Conservation (phyloP, 1,284 basidiomycete genomes). For the Athelia sp. region DNA sequence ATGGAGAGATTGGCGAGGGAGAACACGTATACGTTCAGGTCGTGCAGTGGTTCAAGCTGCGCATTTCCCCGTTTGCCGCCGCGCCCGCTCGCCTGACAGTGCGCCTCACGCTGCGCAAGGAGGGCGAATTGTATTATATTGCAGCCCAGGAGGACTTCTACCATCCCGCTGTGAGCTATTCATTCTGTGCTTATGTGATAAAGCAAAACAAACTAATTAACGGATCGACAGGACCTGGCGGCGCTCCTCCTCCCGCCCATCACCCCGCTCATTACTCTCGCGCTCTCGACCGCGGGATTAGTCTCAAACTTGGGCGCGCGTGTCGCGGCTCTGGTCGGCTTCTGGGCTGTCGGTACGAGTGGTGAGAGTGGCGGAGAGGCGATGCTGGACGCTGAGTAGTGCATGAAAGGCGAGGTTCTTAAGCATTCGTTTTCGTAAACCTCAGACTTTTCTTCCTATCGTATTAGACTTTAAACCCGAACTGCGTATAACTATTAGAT, state of each 20-base stretch:
- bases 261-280: not conserved
- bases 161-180: conserved; percentile 6
- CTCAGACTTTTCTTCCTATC: too few relatives aligned
- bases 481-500: too few relatives aligned
- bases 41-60: too few relatives aligned
- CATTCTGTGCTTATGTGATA: not conserved
- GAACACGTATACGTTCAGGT: too few relatives aligned
- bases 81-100: conserved; percentile 13
- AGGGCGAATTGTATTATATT: conserved; percentile 9
- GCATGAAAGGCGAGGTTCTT: too few relatives aligned
- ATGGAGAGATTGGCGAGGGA: too few relatives aligned
- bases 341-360: not conserved
- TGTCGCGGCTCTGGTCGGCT: not conserved
- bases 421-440: too few relatives aligned
- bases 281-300: not conserved
- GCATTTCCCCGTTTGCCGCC: too few relatives aligned
- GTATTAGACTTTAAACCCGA: too few relatives aligned
- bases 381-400: too few relatives aligned
- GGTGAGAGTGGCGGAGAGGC: too few relatives aligned
- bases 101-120: conserved; percentile 18
- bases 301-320: not conserved
- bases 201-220: not conserved
- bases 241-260: not conserved
- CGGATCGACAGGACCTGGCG: not conserved
- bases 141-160: conserved; percentile 15